These are phyloP conservation scores for Medicago lupulina DNA, from an alignment of 306 rosid genomes.

Conservation along the genomic window DNA sequence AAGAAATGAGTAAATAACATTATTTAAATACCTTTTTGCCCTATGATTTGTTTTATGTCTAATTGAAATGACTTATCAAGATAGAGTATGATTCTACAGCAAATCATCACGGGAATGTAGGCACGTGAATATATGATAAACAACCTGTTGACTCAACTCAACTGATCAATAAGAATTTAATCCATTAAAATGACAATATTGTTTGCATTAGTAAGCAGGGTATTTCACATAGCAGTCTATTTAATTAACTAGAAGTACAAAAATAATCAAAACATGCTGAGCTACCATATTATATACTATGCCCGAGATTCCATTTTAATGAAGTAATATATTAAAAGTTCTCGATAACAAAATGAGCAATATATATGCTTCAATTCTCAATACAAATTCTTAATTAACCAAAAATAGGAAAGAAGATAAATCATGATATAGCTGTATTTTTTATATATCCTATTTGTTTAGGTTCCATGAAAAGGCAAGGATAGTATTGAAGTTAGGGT, in stretches of 20 bases:
- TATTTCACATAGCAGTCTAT: background rate
- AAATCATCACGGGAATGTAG: slow-evolving; percentile 46
- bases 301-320: background rate
- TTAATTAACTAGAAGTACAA: background rate
- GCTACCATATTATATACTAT: background rate
- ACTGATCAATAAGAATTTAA: slow-evolving; percentile 20
- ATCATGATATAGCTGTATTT: background rate
- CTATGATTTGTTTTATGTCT: slow-evolving; percentile 4
- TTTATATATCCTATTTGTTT: too few species aligned
- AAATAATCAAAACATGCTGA: background rate
- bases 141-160: slow-evolving; percentile 35
- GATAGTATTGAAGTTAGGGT: background rate
- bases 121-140: slow-evolving; percentile 41
- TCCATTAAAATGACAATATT: slow-evolving; percentile 14
- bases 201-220: background rate
- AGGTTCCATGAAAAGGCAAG: slow-evolving; percentile 32
- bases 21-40: background rate
- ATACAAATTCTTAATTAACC: background rate
- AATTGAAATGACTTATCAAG: slow-evolving; percentile 5
- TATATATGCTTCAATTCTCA: slow-evolving; percentile 1
- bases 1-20: too few species aligned
- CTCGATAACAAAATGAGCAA: background rate
- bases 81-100: slow-evolving; percentile 35
- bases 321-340: background rate
- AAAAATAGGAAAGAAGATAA: slow-evolving; percentile 10